phyloP scores from a whole-genome alignment of 768 basidiomycete genomes.

The Hemileccinum rubropunctum region DNA sequence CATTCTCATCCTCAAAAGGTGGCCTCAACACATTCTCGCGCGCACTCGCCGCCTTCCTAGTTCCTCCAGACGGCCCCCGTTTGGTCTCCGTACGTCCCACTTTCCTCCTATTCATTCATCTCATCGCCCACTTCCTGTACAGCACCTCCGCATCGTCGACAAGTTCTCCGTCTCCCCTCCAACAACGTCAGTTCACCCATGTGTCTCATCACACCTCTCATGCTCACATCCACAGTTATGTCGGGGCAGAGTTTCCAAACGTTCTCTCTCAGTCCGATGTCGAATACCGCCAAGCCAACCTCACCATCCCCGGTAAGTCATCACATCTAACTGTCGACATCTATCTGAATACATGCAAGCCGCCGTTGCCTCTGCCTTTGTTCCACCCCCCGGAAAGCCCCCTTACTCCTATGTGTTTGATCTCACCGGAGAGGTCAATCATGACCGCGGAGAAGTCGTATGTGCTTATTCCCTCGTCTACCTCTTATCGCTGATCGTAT shows the following conservation, averaged over 20 bases:
- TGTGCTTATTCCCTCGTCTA: conserved; percentile 18
- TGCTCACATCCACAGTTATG: conserved; percentile 49
- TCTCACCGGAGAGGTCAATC: conserved; percentile 75
- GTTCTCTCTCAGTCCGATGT: conserved; percentile 66
- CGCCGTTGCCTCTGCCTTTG: conserved; percentile 65
- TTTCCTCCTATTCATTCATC: conserved; percentile 11
- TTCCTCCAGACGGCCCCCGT: conserved; percentile 64
- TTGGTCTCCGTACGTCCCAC: conserved; percentile 63
- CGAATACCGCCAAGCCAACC: conserved; percentile 80
- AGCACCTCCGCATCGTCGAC: conserved; percentile 73
- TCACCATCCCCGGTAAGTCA: conserved; percentile 65
- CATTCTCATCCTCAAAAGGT: conserved; percentile 41
- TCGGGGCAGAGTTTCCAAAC: conserved; percentile 72
- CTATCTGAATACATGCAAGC: conserved; percentile 39
- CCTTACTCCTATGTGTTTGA: conserved; percentile 83
- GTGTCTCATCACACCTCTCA: conserved; percentile 11
- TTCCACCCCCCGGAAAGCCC: conserved; percentile 65
- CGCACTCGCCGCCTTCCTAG: conserved; percentile 62
- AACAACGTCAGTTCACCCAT: conserved; percentile 55
- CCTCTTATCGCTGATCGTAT: conserved; percentile 4
- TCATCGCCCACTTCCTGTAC: background rate
- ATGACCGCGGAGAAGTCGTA: conserved; percentile 75
- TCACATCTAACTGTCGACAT: background rate
- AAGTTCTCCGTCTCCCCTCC: conserved; percentile 70
- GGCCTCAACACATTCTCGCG: conserved; percentile 80